phyloP scores from a whole-genome alignment of 371 early-diverging fungal genomes.

The Mortierella sp. region DNA sequence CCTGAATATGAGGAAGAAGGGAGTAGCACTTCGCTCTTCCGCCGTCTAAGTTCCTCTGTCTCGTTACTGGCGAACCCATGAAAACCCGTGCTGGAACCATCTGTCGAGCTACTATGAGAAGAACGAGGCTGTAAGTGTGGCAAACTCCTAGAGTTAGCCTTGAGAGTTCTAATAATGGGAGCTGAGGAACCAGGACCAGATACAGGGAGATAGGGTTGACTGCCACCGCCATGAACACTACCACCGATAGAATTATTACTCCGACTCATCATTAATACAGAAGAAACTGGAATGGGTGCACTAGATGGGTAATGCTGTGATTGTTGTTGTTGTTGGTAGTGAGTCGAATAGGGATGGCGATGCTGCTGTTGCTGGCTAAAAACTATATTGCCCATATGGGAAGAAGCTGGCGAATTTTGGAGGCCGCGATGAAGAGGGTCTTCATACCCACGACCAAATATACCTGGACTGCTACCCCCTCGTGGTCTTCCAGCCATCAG shows the following conservation, averaged over 20 bases:
- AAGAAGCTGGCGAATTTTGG: conserved; percentile 22
- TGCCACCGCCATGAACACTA: conserved; percentile 10
- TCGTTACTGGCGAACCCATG: conserved; percentile 32
- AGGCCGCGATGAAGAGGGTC: conserved; percentile 17
- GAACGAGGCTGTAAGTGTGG: conserved; percentile 47
- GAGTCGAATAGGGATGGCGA: conserved; percentile 15
- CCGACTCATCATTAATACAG: conserved; percentile 1
- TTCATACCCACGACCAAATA: conserved; percentile 36
- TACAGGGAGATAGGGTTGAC: conserved; percentile 11
- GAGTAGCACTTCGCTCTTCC: conserved; percentile 36
- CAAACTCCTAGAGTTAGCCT: conserved; percentile 46
- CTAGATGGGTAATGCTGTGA: conserved; percentile 19
- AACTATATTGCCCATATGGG: conserved; percentile 10
- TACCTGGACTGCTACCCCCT: conserved; percentile 41
- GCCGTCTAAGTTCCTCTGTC: conserved; percentile 37
- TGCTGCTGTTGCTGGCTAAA: conserved; percentile 22
- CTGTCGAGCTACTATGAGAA: conserved; percentile 12
- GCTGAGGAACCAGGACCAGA: conserved; percentile 6
- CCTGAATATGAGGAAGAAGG: conserved; percentile 29
- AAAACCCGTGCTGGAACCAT: conserved; percentile 19
- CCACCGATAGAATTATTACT: background rate
- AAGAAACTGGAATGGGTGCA: conserved; percentile 11
- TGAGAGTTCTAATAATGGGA: conserved; percentile 32
- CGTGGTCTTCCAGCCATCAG: conserved; percentile 30
- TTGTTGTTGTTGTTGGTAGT: conserved; percentile 14